Evolutionary conservation across 2,329 filamentous ascomycete species (phyloP).

Genomic region (Cercospora canescens): DNA sequence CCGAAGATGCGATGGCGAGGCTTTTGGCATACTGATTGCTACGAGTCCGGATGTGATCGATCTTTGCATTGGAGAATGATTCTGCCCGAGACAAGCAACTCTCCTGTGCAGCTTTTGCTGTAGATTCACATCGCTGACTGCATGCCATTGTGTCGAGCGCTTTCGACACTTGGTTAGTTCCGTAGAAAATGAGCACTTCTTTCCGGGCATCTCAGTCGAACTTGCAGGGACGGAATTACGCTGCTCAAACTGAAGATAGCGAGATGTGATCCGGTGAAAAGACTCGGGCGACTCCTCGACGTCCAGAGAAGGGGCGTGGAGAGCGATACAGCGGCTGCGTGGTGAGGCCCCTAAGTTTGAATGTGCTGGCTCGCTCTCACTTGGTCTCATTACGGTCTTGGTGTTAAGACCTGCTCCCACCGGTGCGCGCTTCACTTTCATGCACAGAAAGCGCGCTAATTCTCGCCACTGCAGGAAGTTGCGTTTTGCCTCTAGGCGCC

Average conservation of each 20-base stretch:
- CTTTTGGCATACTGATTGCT: too few relatives aligned
- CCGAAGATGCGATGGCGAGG: too few relatives aligned
- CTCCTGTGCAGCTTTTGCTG: neutral
- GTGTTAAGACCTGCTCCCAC: neutral
- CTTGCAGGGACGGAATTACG: neutral
- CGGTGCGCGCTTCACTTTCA: neutral
- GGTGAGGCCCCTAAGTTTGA: neutral
- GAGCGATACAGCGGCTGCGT: neutral
- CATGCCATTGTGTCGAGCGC: neutral
- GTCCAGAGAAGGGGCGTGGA: neutral
- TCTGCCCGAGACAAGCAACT: neutral
- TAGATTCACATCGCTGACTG: neutral
- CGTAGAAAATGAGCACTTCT: neutral
- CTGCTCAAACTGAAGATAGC: too few relatives aligned
- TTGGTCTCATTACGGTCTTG: neutral
- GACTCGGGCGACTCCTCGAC: neutral
- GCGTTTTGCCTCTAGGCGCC: neutral
- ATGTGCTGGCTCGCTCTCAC: neutral
- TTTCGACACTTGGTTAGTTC: neutral
- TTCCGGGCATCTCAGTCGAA: neutral
- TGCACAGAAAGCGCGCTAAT: neutral
- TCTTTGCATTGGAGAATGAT: neutral
- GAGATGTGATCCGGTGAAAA: neutral
- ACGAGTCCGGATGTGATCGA: neutral
- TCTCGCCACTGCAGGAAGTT: neutral